Base-by-base conservation (phyloP, 2,329 filamentous ascomycete species). In the Sarocladium oryzae region DNA sequence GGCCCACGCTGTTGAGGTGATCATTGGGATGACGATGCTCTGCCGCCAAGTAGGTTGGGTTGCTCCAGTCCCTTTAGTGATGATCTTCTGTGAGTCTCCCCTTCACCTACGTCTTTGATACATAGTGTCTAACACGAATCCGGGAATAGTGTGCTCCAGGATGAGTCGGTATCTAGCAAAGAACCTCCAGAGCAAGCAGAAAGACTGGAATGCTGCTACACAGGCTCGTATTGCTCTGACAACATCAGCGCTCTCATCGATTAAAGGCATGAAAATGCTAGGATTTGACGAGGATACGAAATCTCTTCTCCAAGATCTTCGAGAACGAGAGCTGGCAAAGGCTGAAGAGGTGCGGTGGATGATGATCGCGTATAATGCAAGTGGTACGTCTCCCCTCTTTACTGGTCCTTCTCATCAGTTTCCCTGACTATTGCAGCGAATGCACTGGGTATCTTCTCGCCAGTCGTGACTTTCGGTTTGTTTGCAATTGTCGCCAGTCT, bases 241-340 rank as follows among this genome's bases (percentile, higher is more conserved):
- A 3, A 66, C 58, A 20, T 56, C 62, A 1, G 58, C 69, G 26
- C 53, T 75, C 6, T 55, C 58, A 3, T 60, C 64, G 0, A 67
- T 72, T 23, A 73, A 71, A 46, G 59, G 55, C 3, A 53, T 74
- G n/a, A 74, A 72, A 52, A 68, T 69, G 61, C 59, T 72, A 10
- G 69, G 67, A 0, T 53, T 70, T 2, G 57, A 63, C 33, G n/a
- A 51, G 1, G 49, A 51, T 11, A 55, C 50, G 23, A 48, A 51
- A 1, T 30, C 50, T 1, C 57, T 59, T 5, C 60, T 69, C 1
- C 51, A 59, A 5, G 10, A 50, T 0, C 57, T 68, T 0, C 57
- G 70, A 11, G 51, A 63, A 9, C 36, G 56, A 8, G 72, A 75
- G 50, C 57, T 45, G 10, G 5, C 26, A 10, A 20, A n/a, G 24